Evolutionary conservation across 1,139 yeast species (phyloP), one percentile per base, ranked within the genome.

Genomic region (Sugiyamaella castrensis): DNA sequence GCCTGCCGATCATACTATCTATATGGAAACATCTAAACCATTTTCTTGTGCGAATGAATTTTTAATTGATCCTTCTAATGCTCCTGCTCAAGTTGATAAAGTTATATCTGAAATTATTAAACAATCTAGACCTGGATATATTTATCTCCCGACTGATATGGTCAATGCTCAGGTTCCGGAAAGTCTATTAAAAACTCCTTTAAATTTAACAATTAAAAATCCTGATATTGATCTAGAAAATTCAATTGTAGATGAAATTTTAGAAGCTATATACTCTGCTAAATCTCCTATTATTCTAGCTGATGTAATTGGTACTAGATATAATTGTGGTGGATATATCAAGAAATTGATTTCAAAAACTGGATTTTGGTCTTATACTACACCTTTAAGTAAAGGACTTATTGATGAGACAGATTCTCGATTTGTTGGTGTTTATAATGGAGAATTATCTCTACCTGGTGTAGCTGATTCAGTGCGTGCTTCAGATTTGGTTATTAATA

Each of bases 51-150:
- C 77, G 36, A 73, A 74, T 31, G 89, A 81, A 63, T 71, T 79
- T 37, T 69, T 87, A 53, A 72, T 71, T 41, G 70, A 74, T 52
- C 74, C 80, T 29, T 66, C 71, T 2, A 65, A 69, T 9, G 83
- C 81, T 1, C 71, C 80, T n/a, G 70, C 71, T 29, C 76, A 79
- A 60, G 74, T 88, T 48, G 96, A 88, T 64, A 70, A 70, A 28
- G 87, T 87, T 4, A 76, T 88, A 54, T 62, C 64, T 39, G 72
- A 76, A 30, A 80, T 87, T 30, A 70, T 79, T 56, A 71, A 68
- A 39, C 73, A 76, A 50, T 80, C 84, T 28, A 78, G 84, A 62
- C 96, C 96, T 0, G 96, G 95, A 7, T 87, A 84, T 62, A 68
- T 88, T 51, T 86, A 79, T 62, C 66, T 88, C 39, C 96, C 96